Evolutionary conservation across 2,329 filamentous ascomycete genomes (phyloP).

Genomic region (Ophiostoma sp.): DNA sequence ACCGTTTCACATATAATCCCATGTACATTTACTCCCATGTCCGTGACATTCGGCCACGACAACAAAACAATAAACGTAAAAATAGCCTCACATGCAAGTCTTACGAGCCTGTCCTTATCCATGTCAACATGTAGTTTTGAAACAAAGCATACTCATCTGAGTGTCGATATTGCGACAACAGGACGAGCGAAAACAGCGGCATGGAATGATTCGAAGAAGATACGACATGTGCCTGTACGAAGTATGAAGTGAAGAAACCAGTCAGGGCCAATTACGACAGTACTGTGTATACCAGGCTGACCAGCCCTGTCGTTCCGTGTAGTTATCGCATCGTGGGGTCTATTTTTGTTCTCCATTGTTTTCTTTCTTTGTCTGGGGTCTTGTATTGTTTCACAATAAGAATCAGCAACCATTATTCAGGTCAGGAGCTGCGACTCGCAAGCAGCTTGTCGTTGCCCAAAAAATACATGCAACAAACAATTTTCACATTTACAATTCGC

Average conservation of each 20-base stretch:
- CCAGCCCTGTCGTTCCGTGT: not conserved
- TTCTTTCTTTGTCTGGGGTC: not conserved
- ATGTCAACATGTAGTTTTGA: not conserved
- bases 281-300: not conserved
- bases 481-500: not conserved
- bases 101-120: not conserved
- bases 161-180: not conserved
- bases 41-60: not conserved
- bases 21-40: not conserved
- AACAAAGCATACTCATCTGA: not conserved
- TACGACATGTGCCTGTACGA: not conserved
- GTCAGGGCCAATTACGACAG: not conserved
- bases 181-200: not conserved
- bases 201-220: not conserved
- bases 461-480: not conserved
- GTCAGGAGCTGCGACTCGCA: not conserved
- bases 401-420: constrained; percentile 9
- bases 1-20: not conserved
- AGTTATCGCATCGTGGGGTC: not conserved
- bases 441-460: not conserved
- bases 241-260: not conserved
- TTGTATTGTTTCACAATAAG: not conserved
- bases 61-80: not conserved
- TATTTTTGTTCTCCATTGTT: not conserved
- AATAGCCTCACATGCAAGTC: not conserved